Percentiles rank a stretch among this genome's conserved stretches.
Evolutionary conservation across 2,329 filamentous ascomycete genomes (phyloP).

Genomic region (Alternaria tenuissima): DNA sequence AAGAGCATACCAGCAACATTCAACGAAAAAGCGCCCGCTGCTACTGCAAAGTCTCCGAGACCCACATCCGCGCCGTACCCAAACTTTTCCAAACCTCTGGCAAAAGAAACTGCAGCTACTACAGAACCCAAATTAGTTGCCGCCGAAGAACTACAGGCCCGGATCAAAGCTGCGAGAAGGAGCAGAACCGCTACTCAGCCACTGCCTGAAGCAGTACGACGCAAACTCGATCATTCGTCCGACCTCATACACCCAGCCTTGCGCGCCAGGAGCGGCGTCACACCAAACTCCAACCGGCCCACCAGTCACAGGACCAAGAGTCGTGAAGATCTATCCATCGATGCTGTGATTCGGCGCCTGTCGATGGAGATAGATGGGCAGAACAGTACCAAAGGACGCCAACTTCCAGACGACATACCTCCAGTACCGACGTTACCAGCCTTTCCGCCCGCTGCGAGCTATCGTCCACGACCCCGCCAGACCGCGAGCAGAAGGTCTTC

Average conservation of each 20-base stretch:
- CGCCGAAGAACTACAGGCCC: conserved; percentile 29
- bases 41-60: conserved; percentile 21
- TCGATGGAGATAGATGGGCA: conserved; percentile 8
- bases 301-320: conserved; percentile 12
- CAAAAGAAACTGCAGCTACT: neutral
- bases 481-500: conserved; percentile 22
- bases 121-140: conserved; percentile 18
- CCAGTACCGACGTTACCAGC: conserved; percentile 9
- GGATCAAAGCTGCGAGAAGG: conserved; percentile 31
- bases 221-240: conserved; percentile 20
- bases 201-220: conserved; percentile 17
- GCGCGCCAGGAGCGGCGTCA: conserved; percentile 16
- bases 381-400: neutral
- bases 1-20: conserved; percentile 43
- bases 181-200: conserved; percentile 15
- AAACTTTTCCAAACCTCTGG: conserved; percentile 18
- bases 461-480: conserved; percentile 14
- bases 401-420: conserved; percentile 1
- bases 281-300: conserved; percentile 1
- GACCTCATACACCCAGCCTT: conserved; percentile 20
- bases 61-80: conserved; percentile 33
- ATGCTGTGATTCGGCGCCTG: conserved; percentile 35
- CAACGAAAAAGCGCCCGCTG: conserved; percentile 34
- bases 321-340: conserved; percentile 25
- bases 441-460: conserved; percentile 5